Percentiles rank a stretch among this genome's conserved stretches.
Conservation (phyloP, 768 basidiomycete genomes). For the Cystofilobasidium ferigula region DNA sequence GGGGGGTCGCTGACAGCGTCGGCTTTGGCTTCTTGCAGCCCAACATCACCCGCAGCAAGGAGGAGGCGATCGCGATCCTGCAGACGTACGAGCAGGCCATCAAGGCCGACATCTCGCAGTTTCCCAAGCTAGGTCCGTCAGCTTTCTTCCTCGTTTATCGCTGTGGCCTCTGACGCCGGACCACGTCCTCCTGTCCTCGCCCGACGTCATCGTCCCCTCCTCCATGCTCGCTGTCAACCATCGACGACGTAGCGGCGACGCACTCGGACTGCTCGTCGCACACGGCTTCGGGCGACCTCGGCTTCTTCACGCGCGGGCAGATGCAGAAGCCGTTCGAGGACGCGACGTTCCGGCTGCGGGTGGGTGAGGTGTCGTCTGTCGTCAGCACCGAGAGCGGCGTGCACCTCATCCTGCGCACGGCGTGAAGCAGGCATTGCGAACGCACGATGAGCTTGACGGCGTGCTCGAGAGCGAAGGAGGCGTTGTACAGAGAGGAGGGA, state of each 20-base stretch:
- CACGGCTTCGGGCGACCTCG: constrained; percentile 70
- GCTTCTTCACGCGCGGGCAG: constrained; percentile 68
- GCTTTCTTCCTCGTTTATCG: neutral
- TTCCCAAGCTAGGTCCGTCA: constrained; percentile 16
- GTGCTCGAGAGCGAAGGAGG: no score
- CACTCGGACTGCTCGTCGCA: constrained; percentile 90
- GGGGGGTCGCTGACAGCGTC: neutral
- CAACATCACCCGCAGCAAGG: constrained; percentile 25
- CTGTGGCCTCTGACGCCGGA: neutral
- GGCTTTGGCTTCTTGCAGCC: neutral
- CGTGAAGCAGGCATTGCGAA: no score
- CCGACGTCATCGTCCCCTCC: neutral
- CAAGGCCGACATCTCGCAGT: constrained; percentile 6
- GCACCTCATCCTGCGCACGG: constrained; percentile 82
- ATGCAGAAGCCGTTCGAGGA: constrained; percentile 99
- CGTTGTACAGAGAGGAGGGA: no score
- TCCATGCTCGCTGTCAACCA: neutral
- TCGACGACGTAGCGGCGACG: constrained; percentile 43
- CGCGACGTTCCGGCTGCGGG: constrained; percentile 58
- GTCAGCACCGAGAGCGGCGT: constrained; percentile 89
- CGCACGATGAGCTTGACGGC: no score
- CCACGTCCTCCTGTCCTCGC: neutral
- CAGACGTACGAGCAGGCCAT: constrained; percentile 9
- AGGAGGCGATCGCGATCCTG: constrained; percentile 21
- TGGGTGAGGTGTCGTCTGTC: constrained; percentile 60